These are phyloP conservation scores for Taphrina betulina DNA, from an alignment of 1,139 yeast species.

Conservation along the genomic window DNA sequence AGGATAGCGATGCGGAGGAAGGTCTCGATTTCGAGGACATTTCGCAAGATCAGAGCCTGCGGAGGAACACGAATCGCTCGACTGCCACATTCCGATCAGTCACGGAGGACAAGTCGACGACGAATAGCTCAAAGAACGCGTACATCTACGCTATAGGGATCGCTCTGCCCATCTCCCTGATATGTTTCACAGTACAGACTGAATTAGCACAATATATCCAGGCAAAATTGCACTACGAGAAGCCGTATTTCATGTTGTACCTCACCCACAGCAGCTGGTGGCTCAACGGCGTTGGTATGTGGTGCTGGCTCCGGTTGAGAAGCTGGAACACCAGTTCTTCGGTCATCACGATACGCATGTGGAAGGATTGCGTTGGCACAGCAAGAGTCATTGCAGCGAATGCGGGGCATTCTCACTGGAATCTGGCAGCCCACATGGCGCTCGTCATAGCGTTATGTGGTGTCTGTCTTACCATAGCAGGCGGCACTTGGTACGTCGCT, in stretches of 20 bases:
- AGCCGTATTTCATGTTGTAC: conserved; percentile 66
- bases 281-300: conserved; percentile 38
- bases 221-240: conserved; percentile 55
- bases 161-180: conserved; percentile 60
- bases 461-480: conserved; percentile 67
- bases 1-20: background rate
- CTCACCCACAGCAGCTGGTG: conserved; percentile 82
- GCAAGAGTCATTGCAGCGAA: conserved; percentile 36
- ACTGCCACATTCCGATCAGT: conserved; percentile 13
- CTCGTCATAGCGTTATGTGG: conserved; percentile 47
- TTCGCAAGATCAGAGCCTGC: conserved; percentile 2
- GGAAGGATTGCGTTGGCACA: conserved; percentile 38
- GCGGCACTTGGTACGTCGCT: conserved; percentile 82
- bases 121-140: conserved; percentile 10
- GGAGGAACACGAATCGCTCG: conserved; percentile 12
- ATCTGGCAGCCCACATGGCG: conserved; percentile 55
- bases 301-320: conserved; percentile 38
- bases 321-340: conserved; percentile 66
- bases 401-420: conserved; percentile 47
- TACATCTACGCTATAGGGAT: conserved; percentile 41
- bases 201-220: conserved; percentile 76
- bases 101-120: conserved; percentile 12
- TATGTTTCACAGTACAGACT: conserved; percentile 73
- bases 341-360: conserved; percentile 41
- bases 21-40: background rate